Percentiles rank a stretch among this genome's conserved stretches.
These are phyloP conservation scores for Tuber melanosporum DNA, from an alignment of 495 filamentous ascomycete species.

Conservation along the genomic window DNA sequence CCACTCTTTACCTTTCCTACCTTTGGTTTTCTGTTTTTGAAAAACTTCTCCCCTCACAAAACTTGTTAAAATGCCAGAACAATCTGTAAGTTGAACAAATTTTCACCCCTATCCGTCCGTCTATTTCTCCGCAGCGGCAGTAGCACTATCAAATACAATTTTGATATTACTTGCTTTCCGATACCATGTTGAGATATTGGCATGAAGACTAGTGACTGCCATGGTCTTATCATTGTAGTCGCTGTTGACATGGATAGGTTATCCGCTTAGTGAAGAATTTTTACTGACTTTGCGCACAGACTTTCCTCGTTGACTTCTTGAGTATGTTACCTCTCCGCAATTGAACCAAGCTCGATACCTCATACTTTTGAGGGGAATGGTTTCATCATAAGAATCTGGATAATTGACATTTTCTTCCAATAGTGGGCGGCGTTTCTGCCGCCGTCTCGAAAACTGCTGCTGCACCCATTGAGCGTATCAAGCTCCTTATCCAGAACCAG, in stretches of 20 bases:
- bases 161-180: constrained; percentile 23
- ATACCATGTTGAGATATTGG: background rate
- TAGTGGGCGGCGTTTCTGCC: constrained; percentile 96
- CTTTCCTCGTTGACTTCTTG: constrained; percentile 84
- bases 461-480: constrained; percentile 99
- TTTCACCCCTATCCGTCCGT: constrained; percentile 14
- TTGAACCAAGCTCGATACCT: constrained; percentile 1
- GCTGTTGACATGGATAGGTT: constrained; percentile 20
- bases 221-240: constrained; percentile 18
- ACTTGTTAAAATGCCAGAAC: constrained; percentile 32
- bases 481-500: constrained; percentile 99
- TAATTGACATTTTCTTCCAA: constrained; percentile 22
- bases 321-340: constrained; percentile 60
- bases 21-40: constrained; percentile 27
- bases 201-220: background rate
- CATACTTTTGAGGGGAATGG: constrained; percentile 9
- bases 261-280: constrained; percentile 20
- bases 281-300: constrained; percentile 43
- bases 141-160: constrained; percentile 9
- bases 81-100: constrained; percentile 37
- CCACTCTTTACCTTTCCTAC: constrained; percentile 35
- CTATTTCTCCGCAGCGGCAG: constrained; percentile 10
- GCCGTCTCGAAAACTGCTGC: constrained; percentile 99
- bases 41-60: constrained; percentile 34
- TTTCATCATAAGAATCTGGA: constrained; percentile 17